Percentiles rank a stretch among this genome's conserved stretches.
Conservation (phyloP, 305 asterid species). For the Fraxinus nigra region DNA sequence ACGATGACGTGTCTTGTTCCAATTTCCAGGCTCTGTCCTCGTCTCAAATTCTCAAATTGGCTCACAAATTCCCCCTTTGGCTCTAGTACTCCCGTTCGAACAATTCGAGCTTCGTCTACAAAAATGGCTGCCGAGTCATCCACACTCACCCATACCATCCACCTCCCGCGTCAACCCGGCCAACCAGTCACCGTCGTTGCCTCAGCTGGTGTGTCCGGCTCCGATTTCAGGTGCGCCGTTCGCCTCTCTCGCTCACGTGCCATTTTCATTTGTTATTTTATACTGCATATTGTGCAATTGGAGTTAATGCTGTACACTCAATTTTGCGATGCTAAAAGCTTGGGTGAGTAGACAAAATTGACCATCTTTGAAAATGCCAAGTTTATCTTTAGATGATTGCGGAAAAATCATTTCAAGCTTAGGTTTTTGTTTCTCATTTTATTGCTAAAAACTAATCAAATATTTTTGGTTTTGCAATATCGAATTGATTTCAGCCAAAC, state of each 20-base stretch:
- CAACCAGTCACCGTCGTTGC: constrained; percentile 66
- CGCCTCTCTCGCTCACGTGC: not conserved
- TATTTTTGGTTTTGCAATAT: not conserved
- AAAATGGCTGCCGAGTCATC: constrained; percentile 53
- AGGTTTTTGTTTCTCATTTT: not conserved
- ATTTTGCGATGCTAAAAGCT: not conserved
- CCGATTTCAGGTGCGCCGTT: constrained; percentile 55
- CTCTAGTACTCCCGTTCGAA: constrained; percentile 15
- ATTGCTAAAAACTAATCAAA: not conserved
- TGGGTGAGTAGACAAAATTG: not conserved
- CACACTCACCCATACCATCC: constrained; percentile 39
- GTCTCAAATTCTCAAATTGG: constrained; percentile 21
- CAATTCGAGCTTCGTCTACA: constrained; percentile 20
- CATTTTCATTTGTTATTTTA: not conserved
- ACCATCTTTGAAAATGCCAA: not conserved
- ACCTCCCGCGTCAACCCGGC: constrained; percentile 54
- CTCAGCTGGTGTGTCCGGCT: constrained; percentile 63
- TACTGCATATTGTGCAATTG: not conserved
- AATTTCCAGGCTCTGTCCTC: constrained; percentile 17
- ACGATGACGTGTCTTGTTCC: constrained; percentile 19
- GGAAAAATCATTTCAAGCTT: not conserved
- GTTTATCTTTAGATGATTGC: not conserved
- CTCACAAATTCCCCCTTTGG: constrained; percentile 24
- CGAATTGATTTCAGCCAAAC: not conserved
- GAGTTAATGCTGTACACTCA: not conserved